Base-by-base conservation (phyloP, 2,329 filamentous ascomycete genomes). In the Fusarium cyanostomum region DNA sequence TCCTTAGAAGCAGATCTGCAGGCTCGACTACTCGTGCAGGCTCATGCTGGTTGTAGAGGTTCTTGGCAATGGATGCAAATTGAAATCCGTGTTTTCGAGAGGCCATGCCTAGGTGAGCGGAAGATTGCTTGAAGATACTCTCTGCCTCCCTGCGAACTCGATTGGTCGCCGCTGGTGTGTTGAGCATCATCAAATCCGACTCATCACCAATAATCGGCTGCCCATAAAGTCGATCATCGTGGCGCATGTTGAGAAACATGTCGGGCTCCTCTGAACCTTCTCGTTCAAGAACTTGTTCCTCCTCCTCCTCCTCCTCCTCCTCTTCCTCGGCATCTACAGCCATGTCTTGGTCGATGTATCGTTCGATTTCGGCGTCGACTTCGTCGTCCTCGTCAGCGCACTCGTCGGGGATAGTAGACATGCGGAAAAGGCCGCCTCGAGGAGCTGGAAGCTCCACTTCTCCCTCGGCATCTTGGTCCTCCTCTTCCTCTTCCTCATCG, bases 21-120 rank as follows among this genome's bases (percentile, higher is more conserved):
- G 88, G 80, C 76, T 97, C 94, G 5, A 82, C 81, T 41, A 96
- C 79, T 15, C 77, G 71, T 1, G 90, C 86, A 30, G 84, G 79
- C 31, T 84, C 84, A 73, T 86, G 73, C 74, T 79, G 74, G 6
- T 56, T 73, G 81, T 89, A 87, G 9, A 94, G 76, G 59, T 89
- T 88, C 72, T 89, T 91, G 27, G 92, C 91, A 57, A 96, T 86
- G 7, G 84, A 80, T 5, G 87, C 84, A 70, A 92, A 90, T 39
- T 87, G 85, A 48, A 88, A 87, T 8, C 87, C 83, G 43, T 83
- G 83, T 62, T 80, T 84, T 79, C 71, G 79, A 64, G 64, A 69
- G 55, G 62, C 74, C 62, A 64, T 76, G 60, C 71, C 77, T 54
- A 81, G 78, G 38, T 79, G 81, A 56, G 80, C 78, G 13, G 81